Evolutionary conservation across 192 early-diverging fungal genomes (phyloP), one percentile per base, ranked within the genome.

Genomic region (Pecoramyces ruminantium): DNA sequence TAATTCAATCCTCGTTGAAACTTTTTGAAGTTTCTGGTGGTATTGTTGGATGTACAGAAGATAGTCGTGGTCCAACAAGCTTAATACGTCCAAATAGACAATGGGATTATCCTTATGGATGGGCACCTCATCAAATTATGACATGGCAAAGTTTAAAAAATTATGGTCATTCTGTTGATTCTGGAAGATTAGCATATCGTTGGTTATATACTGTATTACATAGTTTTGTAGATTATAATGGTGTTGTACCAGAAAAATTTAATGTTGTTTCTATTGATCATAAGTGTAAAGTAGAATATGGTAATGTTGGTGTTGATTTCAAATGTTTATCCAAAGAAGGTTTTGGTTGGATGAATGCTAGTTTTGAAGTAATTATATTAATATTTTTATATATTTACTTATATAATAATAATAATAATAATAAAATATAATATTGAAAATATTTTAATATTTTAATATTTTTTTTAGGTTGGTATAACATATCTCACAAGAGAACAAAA

Each of bases 41-140:
- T 4, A 83, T 99, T 8, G 96, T 99, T 4, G 93, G 93, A 39
- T 95, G 96, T 16, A 99, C 95, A 13, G 95, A 96, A 84, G 88
- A 89, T 81, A 97, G 95, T 29, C 91, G 97, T 29, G 97, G 97
- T 13, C 29, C 81, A 13, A 93, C 95, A 77, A 86, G 92, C 13
- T 84, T 97, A 21, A 90, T 94, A 58, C 87, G 97, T 27, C 96
- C 96, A 38, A 95, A 95, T 83, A 90, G 96, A 29, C 97, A 99
- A 83, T 98, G 96, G 96, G 97, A 97, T 84, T 89, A 86, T 84
- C 93, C 92, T 4, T 94, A 92, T 81, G 93, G 97, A 13, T 98
- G 97, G 97, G 96, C 96, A n/a, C 97, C 97, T 77, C 97, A 99
- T 86, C 97, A 99, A 86, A 99, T 99, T 28, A 89, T 99, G 83